Base-by-base conservation (phyloP, 2,329 filamentous ascomycete genomes). In the Atkinsonella texensis region DNA sequence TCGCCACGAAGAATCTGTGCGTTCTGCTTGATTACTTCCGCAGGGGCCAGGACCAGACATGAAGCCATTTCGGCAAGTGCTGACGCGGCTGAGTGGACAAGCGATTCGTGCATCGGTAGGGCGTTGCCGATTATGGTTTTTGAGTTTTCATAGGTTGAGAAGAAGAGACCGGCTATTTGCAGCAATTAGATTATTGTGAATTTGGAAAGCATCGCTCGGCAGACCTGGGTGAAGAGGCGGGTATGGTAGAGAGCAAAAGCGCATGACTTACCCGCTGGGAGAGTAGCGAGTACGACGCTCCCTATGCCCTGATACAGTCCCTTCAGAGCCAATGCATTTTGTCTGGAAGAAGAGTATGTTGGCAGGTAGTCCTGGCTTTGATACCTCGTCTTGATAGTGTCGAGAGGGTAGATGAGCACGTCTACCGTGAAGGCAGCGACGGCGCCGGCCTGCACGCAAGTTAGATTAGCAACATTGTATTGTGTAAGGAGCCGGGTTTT, bases 21-120 rank as follows among this genome's bases (percentile, higher is more conserved):
- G 66, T 95, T 95, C 64, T 95, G 89, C 70, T 96, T 95, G 56
- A 95, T 80, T 8, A 95, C 87, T 65, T 95, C 89, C 13, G 89
- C 88, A 0, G 89, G 90, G 0, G 89, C 91, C 38, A 95, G 78
- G 54, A 95, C 87, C 18, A 89, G 75, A 63, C 90, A 95, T 5
- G 88, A 90, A 3, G 89, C 86, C 58, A 89, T 78, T 68, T 96
- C 90, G 1, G 85, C 90, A 15, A 81, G 69, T 2, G 82, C 84
- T 1, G 88, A 94, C 12, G 89, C 84, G 3, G 78, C 68, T 6
- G 85, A 78, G 63, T 95, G 85, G 51, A 89, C 77, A 10, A 89
- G 57, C 0, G 88, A 81, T 48, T 79, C 73, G 1, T 87, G 86
- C 0, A 89, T 55, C 54, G 72, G 70, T 2, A 78, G 71, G 39